phyloP scores from a whole-genome alignment of 306 rosid species.

The Cicer yamashitae region DNA sequence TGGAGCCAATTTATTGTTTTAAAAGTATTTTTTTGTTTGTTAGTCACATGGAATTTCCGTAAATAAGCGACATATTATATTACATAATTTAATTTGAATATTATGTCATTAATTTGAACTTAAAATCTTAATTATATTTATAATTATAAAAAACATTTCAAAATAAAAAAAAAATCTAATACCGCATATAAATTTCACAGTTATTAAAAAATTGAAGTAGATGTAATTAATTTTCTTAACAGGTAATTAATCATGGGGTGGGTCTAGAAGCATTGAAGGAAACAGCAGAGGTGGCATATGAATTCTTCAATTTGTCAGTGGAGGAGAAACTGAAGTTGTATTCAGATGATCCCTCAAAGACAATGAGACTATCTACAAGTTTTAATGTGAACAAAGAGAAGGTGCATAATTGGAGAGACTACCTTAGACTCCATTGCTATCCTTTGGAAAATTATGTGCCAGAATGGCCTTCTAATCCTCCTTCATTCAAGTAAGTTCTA shows the following conservation, averaged over 20 bases:
- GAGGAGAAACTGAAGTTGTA: constrained; percentile 91
- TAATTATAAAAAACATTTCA: no score
- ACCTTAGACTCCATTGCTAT: constrained; percentile 86
- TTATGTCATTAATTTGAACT: no score
- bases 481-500: constrained; percentile 69
- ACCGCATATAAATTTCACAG: no score
- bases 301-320: constrained; percentile 67
- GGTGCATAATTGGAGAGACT: constrained; percentile 94
- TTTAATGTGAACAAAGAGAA: constrained; percentile 75
- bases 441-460: constrained; percentile 71
- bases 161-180: no score
- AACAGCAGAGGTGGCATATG: constrained; percentile 60
- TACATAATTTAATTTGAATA: no score
- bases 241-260: constrained; percentile 75
- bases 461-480: constrained; percentile 87
- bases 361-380: constrained; percentile 79
- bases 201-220: no score
- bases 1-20: no score
- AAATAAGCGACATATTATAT: no score
- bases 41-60: no score
- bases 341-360: constrained; percentile 86
- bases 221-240: no score
- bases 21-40: no score
- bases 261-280: constrained; percentile 52
- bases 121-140: no score